Percentiles rank a stretch among this genome's conserved stretches.
Conservation (phyloP, 169 alveolate species). For the Ophryocystis elektroscirrha region DNA sequence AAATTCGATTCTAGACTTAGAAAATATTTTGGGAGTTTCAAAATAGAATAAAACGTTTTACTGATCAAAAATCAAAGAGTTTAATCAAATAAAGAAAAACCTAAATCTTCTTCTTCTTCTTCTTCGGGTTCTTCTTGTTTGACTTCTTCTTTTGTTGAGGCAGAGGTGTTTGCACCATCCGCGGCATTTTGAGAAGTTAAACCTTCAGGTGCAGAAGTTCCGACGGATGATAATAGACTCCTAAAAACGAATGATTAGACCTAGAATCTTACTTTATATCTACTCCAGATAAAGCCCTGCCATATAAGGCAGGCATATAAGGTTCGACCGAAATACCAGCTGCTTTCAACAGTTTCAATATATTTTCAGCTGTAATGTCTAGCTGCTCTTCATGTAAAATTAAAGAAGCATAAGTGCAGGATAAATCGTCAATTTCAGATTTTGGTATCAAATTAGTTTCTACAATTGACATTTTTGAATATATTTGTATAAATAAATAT, state of each 20-base stretch:
- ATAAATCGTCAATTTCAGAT: conserved; percentile 65
- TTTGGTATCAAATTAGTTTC: no score
- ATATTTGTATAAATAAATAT: no score
- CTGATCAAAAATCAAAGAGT: no score
- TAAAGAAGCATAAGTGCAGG: conserved; percentile 76
- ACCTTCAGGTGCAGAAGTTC: conserved; percentile 38
- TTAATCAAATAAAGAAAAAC: conserved; percentile 25
- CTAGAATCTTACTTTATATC: conserved; percentile 47
- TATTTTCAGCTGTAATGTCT: conserved; percentile 64
- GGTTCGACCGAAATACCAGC: conserved; percentile 65
- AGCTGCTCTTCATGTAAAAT: conserved; percentile 64
- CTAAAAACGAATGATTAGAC: conserved; percentile 11
- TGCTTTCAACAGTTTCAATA: conserved; percentile 55
- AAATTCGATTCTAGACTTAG: no score
- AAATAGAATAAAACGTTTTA: no score
- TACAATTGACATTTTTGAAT: no score
- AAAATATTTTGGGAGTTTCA: no score
- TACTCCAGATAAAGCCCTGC: conserved; percentile 59
- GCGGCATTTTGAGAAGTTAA: conserved; percentile 24
- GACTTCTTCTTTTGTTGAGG: conserved; percentile 19
- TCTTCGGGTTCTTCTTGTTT: conserved; percentile 26
- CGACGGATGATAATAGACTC: conserved; percentile 27
- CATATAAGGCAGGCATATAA: conserved; percentile 74
- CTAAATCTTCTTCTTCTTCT: conserved; percentile 32
- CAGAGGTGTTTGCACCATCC: conserved; percentile 12